Evolutionary conservation across 139 green algal species (phyloP).

Genomic region (Microglena sp.): DNA sequence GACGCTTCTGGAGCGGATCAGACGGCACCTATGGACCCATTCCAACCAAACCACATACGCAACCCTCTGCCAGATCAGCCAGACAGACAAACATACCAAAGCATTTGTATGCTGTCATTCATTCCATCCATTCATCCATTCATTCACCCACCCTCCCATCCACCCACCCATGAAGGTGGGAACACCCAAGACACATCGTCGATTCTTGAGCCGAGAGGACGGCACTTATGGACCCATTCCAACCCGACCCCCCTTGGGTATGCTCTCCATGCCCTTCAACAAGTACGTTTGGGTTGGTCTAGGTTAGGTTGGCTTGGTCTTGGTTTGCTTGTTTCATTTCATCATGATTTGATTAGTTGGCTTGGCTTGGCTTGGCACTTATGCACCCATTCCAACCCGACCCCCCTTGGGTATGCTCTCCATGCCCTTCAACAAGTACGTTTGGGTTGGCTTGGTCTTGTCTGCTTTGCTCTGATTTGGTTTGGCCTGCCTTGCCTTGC

Average conservation of each 20-base stretch:
- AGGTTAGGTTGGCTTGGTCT: background rate
- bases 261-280: slow-evolving; percentile 96
- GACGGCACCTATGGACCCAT: slow-evolving; percentile 94
- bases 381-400: background rate
- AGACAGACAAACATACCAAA: background rate
- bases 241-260: slow-evolving; percentile 66
- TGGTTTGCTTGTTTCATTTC: too few species aligned
- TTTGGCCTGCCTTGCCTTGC: too few species aligned
- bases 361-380: background rate
- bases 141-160: too few species aligned
- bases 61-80: background rate
- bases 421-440: background rate
- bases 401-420: background rate
- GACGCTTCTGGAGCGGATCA: slow-evolving; percentile 71
- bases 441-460: background rate
- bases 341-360: too few species aligned
- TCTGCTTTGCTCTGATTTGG: background rate
- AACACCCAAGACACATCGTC: slow-evolving; percentile 82
- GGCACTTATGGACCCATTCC: slow-evolving; percentile 93
- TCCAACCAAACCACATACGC: slow-evolving; percentile 37
- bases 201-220: slow-evolving; percentile 79
- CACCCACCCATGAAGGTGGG: slow-evolving; percentile 50
- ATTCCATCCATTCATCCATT: too few species aligned
- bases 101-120: background rate
- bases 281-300: slow-evolving; percentile 8